Base-by-base conservation (phyloP, 805 yeast genomes). In the Starmerella bacillaris region DNA sequence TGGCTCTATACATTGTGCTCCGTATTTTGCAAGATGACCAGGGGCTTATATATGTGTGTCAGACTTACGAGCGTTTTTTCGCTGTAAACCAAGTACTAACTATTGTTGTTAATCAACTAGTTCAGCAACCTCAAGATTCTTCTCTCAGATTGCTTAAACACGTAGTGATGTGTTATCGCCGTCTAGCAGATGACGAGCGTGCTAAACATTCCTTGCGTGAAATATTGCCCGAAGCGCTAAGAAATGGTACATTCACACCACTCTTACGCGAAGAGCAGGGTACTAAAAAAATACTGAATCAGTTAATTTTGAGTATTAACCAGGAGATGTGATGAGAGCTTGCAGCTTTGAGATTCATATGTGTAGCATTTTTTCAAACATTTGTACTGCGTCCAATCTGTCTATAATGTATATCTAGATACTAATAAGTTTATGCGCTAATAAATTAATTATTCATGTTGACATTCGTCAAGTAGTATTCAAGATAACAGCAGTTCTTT, bases 1-100 rank as follows among this genome's bases (percentile, higher is more conserved):
- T 86, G 18, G 98, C 98, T 4, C 84, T 86, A 38, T 86, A 89
- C 60, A 86, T 89, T 40, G 77, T 89, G 31, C 95, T 86, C 53
- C 86, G 84, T 56, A 86, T 86, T 37, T 63, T 86, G 34, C 67
- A 83, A 45, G 96, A 89, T 57, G 94, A 86, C 50, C 72, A 76
- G 46, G 98, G 98, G 0, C 65, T 86, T 41, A 70, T 74, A 16
- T 89, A 89, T 57, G 79, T 89, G 17, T 89, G 96, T 59, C 93
- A 92, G 38, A 86, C 96, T 0, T 79, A 74, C 53, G 96, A 86
- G 56, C 66, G 98, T 48, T 86, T 86, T 53, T 80, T 77, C 42
- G 94, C 96, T 1, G 95, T 89, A 18, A 78, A 89, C 1, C 74
- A 78, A 36, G 98, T 89, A 2, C 65, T 86, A 42, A 70, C 78